Percentiles rank a stretch among this genome's conserved stretches.
phyloP scores from a whole-genome alignment of 805 yeast genomes.

The Henningerozyma blattae region DNA sequence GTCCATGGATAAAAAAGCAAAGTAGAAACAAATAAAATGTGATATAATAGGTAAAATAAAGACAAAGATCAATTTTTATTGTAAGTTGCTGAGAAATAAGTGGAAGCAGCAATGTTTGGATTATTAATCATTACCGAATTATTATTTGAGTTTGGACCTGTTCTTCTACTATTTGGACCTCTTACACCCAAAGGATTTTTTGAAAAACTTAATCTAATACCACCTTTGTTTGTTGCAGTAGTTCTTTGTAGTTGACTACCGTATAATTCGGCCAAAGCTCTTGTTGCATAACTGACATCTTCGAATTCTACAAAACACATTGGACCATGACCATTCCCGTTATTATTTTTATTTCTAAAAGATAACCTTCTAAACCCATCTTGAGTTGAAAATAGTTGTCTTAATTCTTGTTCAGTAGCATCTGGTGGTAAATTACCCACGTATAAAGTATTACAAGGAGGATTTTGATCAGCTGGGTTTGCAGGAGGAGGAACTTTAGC shows the following conservation, averaged over 20 bases:
- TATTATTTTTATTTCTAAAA: conserved; percentile 61
- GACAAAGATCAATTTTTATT: background rate
- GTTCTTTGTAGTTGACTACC: conserved; percentile 85
- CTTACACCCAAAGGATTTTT: conserved; percentile 96
- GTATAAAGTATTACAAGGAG: conserved; percentile 94
- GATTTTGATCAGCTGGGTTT: conserved; percentile 97
- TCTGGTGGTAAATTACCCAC: conserved; percentile 97
- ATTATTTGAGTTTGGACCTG: background rate
- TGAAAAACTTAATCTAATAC: conserved; percentile 85
- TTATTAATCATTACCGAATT: background rate
- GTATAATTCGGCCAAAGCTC: conserved; percentile 86
- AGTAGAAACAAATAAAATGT: background rate
- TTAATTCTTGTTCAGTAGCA: conserved; percentile 85
- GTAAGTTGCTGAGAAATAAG: background rate
- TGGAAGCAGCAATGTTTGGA: background rate
- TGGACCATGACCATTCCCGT: conserved; percentile 71
- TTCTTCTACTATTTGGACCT: conserved; percentile 43
- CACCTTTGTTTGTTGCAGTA: conserved; percentile 57
- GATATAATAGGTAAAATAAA: background rate
- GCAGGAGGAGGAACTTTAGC: conserved; percentile 87
- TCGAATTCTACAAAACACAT: conserved; percentile 99
- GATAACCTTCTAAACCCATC: conserved; percentile 88
- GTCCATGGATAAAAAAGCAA: conserved; percentile 2
- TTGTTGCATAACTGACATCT: conserved; percentile 85
- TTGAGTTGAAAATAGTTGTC: conserved; percentile 77